Base-by-base conservation (phyloP, 2,329 filamentous ascomycete genomes). In the Trichoderma cornu-damae region DNA sequence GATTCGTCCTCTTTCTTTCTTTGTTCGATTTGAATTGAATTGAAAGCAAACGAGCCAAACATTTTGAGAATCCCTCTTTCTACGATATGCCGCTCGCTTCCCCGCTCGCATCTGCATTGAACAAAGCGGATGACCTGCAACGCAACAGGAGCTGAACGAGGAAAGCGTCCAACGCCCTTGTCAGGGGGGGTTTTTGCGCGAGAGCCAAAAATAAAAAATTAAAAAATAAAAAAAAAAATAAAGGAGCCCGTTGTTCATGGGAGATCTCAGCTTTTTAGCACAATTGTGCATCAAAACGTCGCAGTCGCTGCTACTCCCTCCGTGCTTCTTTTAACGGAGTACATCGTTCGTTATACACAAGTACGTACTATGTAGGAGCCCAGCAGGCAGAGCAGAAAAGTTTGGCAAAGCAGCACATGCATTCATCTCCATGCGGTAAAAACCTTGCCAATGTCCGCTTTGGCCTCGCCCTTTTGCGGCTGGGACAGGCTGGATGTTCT, bases 91-190 rank as follows among this genome's bases (percentile, higher is more conserved):
- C 53, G 44, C 53, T 57, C 37, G 53, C 44, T 57, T 49, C 53
- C 53, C 53, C 53, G 53, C 53, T 48, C 18, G 34, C 53, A 57
- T 57, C 53, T 57, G 53, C 53, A 57, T 57, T 34, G 22, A 50
- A 50, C 42, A 26, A 26, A n/a, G n/a, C 42, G 24, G 20, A 44
- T 44, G 42, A 44, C 42, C 42, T 44, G 42, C 42, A 28, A 44
- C 20, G 16, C 30, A 26, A 32, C 22, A 26, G 24, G 16, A 42
- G 18, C 28, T 22, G 30, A 16, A 18, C 24, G 24, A 38, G 42
- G 12, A 46, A 38, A 46, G 51, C 51, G 51, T 55, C 51, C n/a
- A 32, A 38, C 30, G 51, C 51, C 51, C 51, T 47, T 55, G 51
- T 55, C 51, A 55, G 51, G 51, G 51, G 51, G 18, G 28, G 42